These are phyloP conservation scores for Anisogramma anomala DNA, from an alignment of 2,329 filamentous ascomycete genomes.

Conservation along the genomic window DNA sequence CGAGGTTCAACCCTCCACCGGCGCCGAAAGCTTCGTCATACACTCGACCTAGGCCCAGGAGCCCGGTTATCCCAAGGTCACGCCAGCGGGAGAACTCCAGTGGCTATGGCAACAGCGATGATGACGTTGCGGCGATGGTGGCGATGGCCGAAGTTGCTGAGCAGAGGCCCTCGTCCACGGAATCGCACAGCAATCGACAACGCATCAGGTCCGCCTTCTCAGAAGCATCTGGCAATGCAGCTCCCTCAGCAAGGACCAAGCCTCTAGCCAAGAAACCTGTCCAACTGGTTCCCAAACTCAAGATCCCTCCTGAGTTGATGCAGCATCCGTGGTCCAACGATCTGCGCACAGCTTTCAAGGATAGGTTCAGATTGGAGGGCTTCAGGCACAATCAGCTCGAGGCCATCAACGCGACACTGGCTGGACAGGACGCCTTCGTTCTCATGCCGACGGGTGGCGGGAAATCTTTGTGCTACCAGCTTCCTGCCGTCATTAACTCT, in stretches of 20 bases:
- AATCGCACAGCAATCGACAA: constrained; percentile 15
- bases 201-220: constrained; percentile 29
- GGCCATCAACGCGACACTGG: constrained; percentile 86
- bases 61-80: constrained; percentile 15
- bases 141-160: constrained; percentile 40
- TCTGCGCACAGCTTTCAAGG: constrained; percentile 67
- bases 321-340: constrained; percentile 74
- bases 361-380: constrained; percentile 71
- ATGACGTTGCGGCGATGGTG: constrained; percentile 38
- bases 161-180: constrained; percentile 26
- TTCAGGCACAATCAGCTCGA: constrained; percentile 90
- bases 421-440: constrained; percentile 82
- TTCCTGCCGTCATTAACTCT: constrained; percentile 72
- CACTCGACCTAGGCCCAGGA: constrained; percentile 13
- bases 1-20: not conserved
- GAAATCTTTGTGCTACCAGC: constrained; percentile 92
- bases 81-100: constrained; percentile 19
- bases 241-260: constrained; percentile 23
- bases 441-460: constrained; percentile 97
- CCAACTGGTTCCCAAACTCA: constrained; percentile 21
- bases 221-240: constrained; percentile 38
- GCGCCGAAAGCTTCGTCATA: constrained; percentile 8
- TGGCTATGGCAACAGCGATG: constrained; percentile 26
- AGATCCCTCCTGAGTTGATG: constrained; percentile 44
- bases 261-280: constrained; percentile 21